Evolutionary conservation across 495 filamentous ascomycete species (phyloP).

Genomic region (Penicillium egyptiacum): DNA sequence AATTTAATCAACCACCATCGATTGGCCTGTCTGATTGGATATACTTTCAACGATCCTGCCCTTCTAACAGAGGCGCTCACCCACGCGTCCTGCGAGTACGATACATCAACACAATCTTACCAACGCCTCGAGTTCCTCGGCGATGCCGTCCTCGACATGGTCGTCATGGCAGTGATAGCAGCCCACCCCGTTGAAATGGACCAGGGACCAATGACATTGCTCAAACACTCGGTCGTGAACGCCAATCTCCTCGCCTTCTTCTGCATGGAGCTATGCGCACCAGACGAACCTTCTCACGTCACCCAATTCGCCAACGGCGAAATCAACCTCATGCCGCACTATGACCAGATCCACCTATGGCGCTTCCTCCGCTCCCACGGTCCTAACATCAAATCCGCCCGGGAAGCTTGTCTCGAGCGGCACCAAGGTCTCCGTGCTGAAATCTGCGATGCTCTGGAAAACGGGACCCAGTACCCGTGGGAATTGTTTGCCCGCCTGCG

Average conservation of each 20-base stretch:
- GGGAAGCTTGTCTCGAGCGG: constrained; percentile 39
- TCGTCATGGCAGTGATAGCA: constrained; percentile 61
- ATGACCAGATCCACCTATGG: constrained; percentile 54
- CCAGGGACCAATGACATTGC: constrained; percentile 67
- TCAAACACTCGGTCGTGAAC: constrained; percentile 78
- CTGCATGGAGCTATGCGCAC: constrained; percentile 51
- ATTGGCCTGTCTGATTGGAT: constrained; percentile 35
- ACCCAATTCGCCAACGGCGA: constrained; percentile 3
- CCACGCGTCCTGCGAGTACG: constrained; percentile 66
- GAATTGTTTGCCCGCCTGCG: constrained; percentile 60
- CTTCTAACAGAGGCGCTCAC: constrained; percentile 85
- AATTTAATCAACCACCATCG: constrained; percentile 15
- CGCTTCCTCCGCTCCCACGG: constrained; percentile 65
- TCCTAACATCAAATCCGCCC: constrained; percentile 46
- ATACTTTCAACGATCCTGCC: constrained; percentile 67
- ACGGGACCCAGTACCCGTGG: constrained; percentile 70
- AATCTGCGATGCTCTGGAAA: constrained; percentile 51
- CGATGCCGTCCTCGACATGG: constrained; percentile 79
- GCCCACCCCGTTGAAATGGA: constrained; percentile 46
- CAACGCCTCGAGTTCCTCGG: constrained; percentile 91
- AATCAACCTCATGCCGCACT: background rate
- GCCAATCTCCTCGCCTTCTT: constrained; percentile 86
- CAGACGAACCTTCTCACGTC: constrained; percentile 18
- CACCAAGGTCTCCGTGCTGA: constrained; percentile 48
- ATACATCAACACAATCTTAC: constrained; percentile 60